Evolutionary conservation across 2,329 filamentous ascomycete genomes (phyloP).

Genomic region (Aspergillus sp.): DNA sequence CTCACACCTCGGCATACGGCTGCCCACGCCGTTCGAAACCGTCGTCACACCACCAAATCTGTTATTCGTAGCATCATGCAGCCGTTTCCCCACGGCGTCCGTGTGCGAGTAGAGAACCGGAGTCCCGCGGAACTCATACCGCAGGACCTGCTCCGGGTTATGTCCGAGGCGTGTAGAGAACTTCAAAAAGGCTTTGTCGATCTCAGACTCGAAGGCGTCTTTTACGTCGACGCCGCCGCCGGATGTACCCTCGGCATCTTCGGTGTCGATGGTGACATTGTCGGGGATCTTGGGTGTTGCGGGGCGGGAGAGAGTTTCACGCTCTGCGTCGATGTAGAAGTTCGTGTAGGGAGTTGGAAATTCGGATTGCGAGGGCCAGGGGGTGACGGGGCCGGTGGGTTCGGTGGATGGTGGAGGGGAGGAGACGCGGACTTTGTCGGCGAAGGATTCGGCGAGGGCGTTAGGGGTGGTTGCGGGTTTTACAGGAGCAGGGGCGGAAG

Average conservation of each 20-base stretch:
- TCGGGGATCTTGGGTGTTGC: constrained; percentile 56
- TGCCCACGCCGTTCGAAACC: constrained; percentile 28
- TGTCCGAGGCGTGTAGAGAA: constrained; percentile 78
- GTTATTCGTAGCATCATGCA: constrained; percentile 46
- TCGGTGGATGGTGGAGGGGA: constrained; percentile 36
- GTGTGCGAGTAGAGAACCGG: constrained; percentile 80
- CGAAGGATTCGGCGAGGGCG: constrained; percentile 75
- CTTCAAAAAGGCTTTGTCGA: constrained; percentile 77
- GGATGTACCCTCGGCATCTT: constrained; percentile 38
- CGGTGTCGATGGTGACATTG: constrained; percentile 50
- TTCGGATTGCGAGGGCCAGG: constrained; percentile 72
- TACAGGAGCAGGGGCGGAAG: constrained; percentile 38
- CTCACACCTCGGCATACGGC: constrained; percentile 71
- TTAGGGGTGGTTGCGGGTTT: constrained; percentile 38
- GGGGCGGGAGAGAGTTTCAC: constrained; percentile 74
- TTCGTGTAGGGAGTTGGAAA: constrained; percentile 74
- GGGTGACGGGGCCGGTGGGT: constrained; percentile 58
- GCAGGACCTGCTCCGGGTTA: constrained; percentile 80
- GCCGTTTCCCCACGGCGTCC: constrained; percentile 72
- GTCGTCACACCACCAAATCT: constrained; percentile 33
- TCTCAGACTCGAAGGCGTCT: constrained; percentile 74
- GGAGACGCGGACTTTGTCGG: constrained; percentile 67
- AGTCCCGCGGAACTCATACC: constrained; percentile 75
- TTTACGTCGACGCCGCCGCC: constrained; percentile 55
- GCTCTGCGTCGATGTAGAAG: constrained; percentile 87